A percentile compares a stretch with the other conserved stretches of the same genome.
phyloP scores from a whole-genome alignment of 2,329 filamentous ascomycete genomes.

The Mollisia scopiformis region DNA sequence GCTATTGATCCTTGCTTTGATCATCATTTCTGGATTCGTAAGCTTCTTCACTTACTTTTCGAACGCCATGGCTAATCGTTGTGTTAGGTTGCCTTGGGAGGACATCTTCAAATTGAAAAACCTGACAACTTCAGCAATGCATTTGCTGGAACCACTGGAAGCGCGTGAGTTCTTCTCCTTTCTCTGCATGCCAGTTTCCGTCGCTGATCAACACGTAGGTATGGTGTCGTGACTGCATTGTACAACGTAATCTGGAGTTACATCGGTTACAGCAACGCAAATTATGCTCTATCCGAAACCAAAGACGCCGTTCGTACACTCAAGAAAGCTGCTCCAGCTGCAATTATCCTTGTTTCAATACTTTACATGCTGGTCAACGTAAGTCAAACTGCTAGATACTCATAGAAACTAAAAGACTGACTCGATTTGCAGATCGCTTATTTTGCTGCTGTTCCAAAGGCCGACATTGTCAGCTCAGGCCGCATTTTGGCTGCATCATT shows the following conservation, averaged over 20 bases:
- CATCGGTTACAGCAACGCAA: conserved; percentile 70
- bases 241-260: conserved; percentile 76
- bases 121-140: conserved; percentile 65
- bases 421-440: conserved; percentile 53
- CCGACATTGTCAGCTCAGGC: conserved; percentile 54
- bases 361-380: conserved; percentile 68
- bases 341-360: conserved; percentile 58
- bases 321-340: conserved; percentile 65
- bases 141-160: conserved; percentile 68
- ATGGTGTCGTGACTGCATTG: conserved; percentile 69
- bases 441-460: conserved; percentile 60
- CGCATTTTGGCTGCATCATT: conserved; percentile 56
- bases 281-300: conserved; percentile 68
- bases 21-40: conserved; percentile 64
- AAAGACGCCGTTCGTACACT: conserved; percentile 67
- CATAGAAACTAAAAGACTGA: too few species aligned
- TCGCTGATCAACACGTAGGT: conserved; percentile 16
- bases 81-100: conserved; percentile 52
- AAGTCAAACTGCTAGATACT: background rate
- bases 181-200: background rate
- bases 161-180: conserved; percentile 45
- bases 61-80: background rate
- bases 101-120: conserved; percentile 61
- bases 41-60: background rate
- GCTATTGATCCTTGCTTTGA: conserved; percentile 65